Percentiles rank a stretch among this genome's conserved stretches.
Conservation (phyloP, 2,329 filamentous ascomycete genomes). For the Cyphellophora europaea region DNA sequence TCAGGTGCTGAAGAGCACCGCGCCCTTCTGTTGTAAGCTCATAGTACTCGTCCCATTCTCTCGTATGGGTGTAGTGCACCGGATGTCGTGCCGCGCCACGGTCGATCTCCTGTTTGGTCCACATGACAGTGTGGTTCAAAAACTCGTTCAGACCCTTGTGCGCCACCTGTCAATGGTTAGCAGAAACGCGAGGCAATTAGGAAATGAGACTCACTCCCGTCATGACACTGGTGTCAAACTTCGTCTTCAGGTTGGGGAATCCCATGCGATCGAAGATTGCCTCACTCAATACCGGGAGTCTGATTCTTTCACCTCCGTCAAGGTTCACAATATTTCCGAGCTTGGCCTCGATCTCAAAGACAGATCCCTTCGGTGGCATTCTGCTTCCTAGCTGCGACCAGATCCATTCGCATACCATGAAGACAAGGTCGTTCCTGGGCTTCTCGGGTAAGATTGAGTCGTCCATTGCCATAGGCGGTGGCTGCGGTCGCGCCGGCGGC, state of each 20-base stretch:
- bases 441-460: slow-evolving; percentile 59
- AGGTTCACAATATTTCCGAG: slow-evolving; percentile 71
- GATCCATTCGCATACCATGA: slow-evolving; percentile 70
- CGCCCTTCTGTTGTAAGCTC: slow-evolving; percentile 56
- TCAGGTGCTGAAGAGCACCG: slow-evolving; percentile 55
- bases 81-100: slow-evolving; percentile 21
- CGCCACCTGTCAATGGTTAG: background rate
- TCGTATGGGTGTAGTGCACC: slow-evolving; percentile 72
- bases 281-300: slow-evolving; percentile 60
- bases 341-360: slow-evolving; percentile 92
- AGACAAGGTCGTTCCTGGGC: slow-evolving; percentile 66
- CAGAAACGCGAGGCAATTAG: too few species aligned
- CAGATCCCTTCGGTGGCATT: slow-evolving; percentile 45
- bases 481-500: slow-evolving; percentile 14
- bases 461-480: slow-evolving; percentile 14
- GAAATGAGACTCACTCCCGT: slow-evolving; percentile 56
- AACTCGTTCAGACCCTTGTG: slow-evolving; percentile 78
- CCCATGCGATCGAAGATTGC: slow-evolving; percentile 55
- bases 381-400: slow-evolving; percentile 54
- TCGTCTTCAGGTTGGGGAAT: slow-evolving; percentile 38
- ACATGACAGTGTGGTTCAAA: slow-evolving; percentile 36
- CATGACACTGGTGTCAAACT: slow-evolving; percentile 86
- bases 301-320: slow-evolving; percentile 54
- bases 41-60: slow-evolving; percentile 76
- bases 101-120: slow-evolving; percentile 11